phyloP scores from a whole-genome alignment of 306 rosid species.

The Cicer bijugum region DNA sequence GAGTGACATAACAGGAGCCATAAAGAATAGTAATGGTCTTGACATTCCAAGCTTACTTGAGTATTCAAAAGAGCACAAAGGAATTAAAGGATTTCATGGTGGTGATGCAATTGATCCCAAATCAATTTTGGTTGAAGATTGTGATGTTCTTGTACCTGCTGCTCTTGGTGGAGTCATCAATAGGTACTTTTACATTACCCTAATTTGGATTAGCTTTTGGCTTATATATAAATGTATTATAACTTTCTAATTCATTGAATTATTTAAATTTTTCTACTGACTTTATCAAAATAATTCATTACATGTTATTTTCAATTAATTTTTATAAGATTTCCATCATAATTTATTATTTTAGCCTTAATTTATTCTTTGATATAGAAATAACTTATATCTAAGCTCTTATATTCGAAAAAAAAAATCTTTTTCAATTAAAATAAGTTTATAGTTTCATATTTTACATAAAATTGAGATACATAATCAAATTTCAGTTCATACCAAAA shows the following conservation, averaged over 20 bases:
- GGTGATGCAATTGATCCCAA: conserved; percentile 65
- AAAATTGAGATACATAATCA: not conserved
- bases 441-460: not conserved
- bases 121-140: conserved; percentile 75
- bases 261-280: no score
- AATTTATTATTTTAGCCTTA: no score
- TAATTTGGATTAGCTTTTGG: not conserved
- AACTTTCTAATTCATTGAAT: no score
- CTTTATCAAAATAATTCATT: no score
- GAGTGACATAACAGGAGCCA: conserved; percentile 86
- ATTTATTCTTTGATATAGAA: no score
- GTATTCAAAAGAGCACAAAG: conserved; percentile 58
- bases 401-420: no score
- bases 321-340: no score
- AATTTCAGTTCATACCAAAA: not conserved
- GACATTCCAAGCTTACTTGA: conserved; percentile 74
- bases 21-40: conserved; percentile 73
- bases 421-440: not conserved
- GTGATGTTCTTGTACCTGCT: conserved; percentile 87
- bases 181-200: conserved; percentile 50
- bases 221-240: not conserved
- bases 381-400: no score
- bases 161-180: conserved; percentile 99
- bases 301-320: no score
- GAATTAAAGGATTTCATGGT: conserved; percentile 74